Evolutionary conservation across 345 rosid genomes (phyloP), one percentile per base, ranked within the genome.

Genomic region (Aquilaria yunnanensis): DNA sequence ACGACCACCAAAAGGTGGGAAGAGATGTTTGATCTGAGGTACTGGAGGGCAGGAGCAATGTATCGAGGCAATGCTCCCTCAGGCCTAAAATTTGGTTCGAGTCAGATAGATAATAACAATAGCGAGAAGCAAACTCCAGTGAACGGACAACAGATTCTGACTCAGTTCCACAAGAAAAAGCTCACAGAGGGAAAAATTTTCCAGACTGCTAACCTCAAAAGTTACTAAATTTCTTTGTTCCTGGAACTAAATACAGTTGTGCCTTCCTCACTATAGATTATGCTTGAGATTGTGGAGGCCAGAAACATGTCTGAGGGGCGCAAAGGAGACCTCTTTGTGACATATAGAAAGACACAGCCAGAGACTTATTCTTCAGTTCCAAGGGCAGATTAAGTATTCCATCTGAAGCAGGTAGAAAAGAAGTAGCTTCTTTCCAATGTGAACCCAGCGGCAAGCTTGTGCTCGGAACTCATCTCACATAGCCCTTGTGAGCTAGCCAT

Each of bases 31-130:
- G 88, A 81, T 9, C 56, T 60, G 10, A 75, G 79, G 59, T 78
- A 77, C 51, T 62, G 77, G 81, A 69, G 65, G 29, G 85, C 77
- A 56, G 83, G 81, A 23, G 23, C 78, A 51, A 72, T 74, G 76
- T 60, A 66, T 48, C 65, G 72, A 67, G 78, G 67, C 45, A 45
- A 9, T 50, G 23, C 1, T 23, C 23, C 49, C 23, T 61, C 70
- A 58, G 46, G 55, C 74, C 62, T 56, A 9, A 10, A 50, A 61
- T 60, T 32, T 60, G 47, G 50, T 46, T 12, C 47, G 59, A 41
- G 49, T 32, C 60, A 65, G 32, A 37, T 69, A 3, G 70, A 54
- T n/a, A 51, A 8, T 37, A n/a, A 8, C 43, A 23, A 23, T 23
- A 23, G 23, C 23, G 41, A 54, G 51, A 50, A 57, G 54, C 59